phyloP scores from a whole-genome alignment of 2,329 filamentous ascomycete species.

The Venturiaceae sp. region DNA sequence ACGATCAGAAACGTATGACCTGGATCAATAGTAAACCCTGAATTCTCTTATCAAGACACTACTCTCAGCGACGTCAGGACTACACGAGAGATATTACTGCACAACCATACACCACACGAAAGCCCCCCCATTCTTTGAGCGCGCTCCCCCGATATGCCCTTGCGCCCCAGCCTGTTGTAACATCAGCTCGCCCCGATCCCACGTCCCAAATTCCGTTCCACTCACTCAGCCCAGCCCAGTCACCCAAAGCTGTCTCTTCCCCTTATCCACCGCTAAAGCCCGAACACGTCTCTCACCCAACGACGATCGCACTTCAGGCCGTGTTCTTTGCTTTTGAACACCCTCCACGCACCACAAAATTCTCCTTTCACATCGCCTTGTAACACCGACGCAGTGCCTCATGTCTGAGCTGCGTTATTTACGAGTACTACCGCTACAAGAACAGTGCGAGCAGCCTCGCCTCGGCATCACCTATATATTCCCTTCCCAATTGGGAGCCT shows the following conservation, averaged over 20 bases:
- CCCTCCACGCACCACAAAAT: neutral
- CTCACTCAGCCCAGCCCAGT: too few relatives aligned
- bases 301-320: neutral
- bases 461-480: neutral
- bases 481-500: neutral
- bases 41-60: neutral
- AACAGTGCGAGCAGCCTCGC: neutral
- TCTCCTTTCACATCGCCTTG: neutral
- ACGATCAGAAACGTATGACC: neutral
- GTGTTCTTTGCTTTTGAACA: neutral
- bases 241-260: neutral
- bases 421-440: neutral
- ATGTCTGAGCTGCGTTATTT: neutral
- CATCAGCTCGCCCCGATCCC: neutral
- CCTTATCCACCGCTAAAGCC: neutral
- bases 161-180: neutral
- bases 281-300: neutral
- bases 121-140: neutral
- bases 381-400: neutral
- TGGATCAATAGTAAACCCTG: neutral
- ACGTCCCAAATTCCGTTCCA: too few relatives aligned
- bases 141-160: neutral
- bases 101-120: neutral
- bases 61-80: neutral
- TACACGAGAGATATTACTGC: neutral